Evolutionary conservation across 495 filamentous ascomycete genomes (phyloP).

Genomic region (Penicillium lagena): DNA sequence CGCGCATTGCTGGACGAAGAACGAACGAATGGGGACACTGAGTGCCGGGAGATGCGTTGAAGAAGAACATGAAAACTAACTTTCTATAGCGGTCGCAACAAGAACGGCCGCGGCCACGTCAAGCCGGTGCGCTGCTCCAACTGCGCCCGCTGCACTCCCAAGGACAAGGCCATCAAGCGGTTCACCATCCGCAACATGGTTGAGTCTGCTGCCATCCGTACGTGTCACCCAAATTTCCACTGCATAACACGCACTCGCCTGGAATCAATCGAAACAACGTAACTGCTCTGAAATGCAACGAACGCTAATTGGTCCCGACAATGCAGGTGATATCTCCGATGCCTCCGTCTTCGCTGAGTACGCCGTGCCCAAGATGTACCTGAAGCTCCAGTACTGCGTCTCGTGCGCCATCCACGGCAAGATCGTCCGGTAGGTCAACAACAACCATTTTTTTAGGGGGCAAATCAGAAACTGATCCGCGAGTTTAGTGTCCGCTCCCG

Average conservation of each 20-base stretch:
- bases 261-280: slow-evolving; percentile 1
- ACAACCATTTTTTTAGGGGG: neutral
- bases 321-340: slow-evolving; percentile 96
- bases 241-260: slow-evolving; percentile 1
- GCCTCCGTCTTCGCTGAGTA: slow-evolving; percentile 99
- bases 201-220: slow-evolving; percentile 98
- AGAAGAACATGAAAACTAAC: slow-evolving; percentile 14
- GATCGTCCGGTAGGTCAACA: slow-evolving; percentile 86
- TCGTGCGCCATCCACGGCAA: slow-evolving; percentile 99
- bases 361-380: slow-evolving; percentile 99
- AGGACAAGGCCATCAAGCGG: slow-evolving; percentile 99
- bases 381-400: slow-evolving; percentile 99
- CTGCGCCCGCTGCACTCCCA: slow-evolving; percentile 99
- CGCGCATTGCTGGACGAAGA: slow-evolving; percentile 16
- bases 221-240: slow-evolving; percentile 36
- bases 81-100: slow-evolving; percentile 82
- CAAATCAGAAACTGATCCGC: slow-evolving; percentile 20
- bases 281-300: no score
- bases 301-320: neutral
- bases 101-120: slow-evolving; percentile 99
- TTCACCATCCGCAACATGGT: slow-evolving; percentile 99
- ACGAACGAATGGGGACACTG: slow-evolving; percentile 10
- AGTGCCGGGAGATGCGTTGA: no score
- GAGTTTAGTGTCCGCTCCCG: slow-evolving; percentile 83
- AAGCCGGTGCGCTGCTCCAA: slow-evolving; percentile 99